A percentile compares a stretch with the other conserved stretches of the same genome.
Evolutionary conservation across 306 rosid species (phyloP).

Genomic region (Casuarina equisetifolia): DNA sequence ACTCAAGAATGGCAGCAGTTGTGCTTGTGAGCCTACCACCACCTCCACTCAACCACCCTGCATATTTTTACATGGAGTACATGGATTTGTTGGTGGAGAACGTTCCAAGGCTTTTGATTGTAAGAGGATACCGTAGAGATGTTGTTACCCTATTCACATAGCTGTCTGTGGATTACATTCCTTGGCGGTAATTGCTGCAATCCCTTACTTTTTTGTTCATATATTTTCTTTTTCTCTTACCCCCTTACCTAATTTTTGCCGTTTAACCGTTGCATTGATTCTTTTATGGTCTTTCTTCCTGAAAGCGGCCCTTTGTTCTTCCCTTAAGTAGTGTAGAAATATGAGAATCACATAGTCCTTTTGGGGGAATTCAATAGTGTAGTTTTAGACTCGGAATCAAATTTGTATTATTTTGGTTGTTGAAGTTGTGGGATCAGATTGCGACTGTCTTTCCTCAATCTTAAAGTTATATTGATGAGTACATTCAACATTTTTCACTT

Average conservation of each 20-base stretch:
- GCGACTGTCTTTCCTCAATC: not conserved
- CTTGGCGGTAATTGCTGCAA: constrained; percentile 36
- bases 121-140: constrained; percentile 93
- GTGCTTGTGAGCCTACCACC: constrained; percentile 96
- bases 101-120: constrained; percentile 87
- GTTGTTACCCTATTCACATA: constrained; percentile 95
- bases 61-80: constrained; percentile 94
- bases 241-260: constrained; percentile 41
- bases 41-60: constrained; percentile 86
- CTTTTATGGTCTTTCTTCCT: constrained; percentile 40
- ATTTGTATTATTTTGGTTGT: not conserved
- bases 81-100: constrained; percentile 98
- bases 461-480: not conserved
- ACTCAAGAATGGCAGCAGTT: constrained; percentile 99
- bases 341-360: constrained; percentile 33
- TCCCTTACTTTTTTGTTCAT: constrained; percentile 38
- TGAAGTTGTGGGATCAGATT: not conserved
- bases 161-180: constrained; percentile 35
- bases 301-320: constrained; percentile 40
- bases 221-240: constrained; percentile 10
- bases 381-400: too few relatives aligned
- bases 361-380: constrained; percentile 11
- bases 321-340: constrained; percentile 32
- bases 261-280: constrained; percentile 52
- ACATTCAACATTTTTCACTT: not conserved